These are phyloP conservation scores for Dactylis glomerata DNA, from an alignment of 176 grass and related monocot genomes.

Conservation along the genomic window DNA sequence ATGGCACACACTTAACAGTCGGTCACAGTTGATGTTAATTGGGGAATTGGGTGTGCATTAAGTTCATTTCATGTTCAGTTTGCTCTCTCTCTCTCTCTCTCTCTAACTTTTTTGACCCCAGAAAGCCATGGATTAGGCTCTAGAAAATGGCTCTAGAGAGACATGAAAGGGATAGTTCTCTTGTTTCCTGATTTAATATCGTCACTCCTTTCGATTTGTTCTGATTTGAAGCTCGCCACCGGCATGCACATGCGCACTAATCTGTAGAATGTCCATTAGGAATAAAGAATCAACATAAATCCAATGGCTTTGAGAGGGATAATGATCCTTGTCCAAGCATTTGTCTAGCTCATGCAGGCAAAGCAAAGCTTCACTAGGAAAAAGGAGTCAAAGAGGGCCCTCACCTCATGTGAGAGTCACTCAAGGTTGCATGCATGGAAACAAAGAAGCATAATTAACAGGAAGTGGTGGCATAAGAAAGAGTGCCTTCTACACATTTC, in stretches of 20 bases:
- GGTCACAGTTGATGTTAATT: slow-evolving; percentile 31
- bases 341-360: slow-evolving; percentile 37
- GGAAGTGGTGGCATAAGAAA: slow-evolving; percentile 46
- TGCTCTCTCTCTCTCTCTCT: slow-evolving; percentile 20
- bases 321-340: slow-evolving; percentile 48
- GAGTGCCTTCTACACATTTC: slow-evolving; percentile 53
- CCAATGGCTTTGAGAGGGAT: slow-evolving; percentile 33
- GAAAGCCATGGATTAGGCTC: slow-evolving; percentile 43
- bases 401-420: slow-evolving; percentile 75
- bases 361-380: slow-evolving; percentile 33
- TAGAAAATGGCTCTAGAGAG: slow-evolving; percentile 57
- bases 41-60: slow-evolving; percentile 39
- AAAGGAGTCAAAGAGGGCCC: slow-evolving; percentile 80
- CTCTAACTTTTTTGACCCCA: slow-evolving; percentile 25
- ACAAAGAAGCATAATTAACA: slow-evolving; percentile 35
- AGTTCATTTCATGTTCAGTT: slow-evolving; percentile 16
- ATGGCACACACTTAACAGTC: slow-evolving; percentile 59
- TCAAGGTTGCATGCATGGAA: slow-evolving; percentile 34
- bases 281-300: slow-evolving; percentile 34
- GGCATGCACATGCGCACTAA: slow-evolving; percentile 59
- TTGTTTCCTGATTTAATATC: slow-evolving; percentile 43
- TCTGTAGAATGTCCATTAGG: slow-evolving; percentile 39
- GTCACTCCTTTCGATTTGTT: slow-evolving; percentile 52
- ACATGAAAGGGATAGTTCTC: slow-evolving; percentile 63
- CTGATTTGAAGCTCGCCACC: slow-evolving; percentile 44